Evolutionary conservation across 2,329 filamentous ascomycete genomes (phyloP), one percentile per base, ranked within the genome.

Genomic region (Apiospora rasikravindrae): DNA sequence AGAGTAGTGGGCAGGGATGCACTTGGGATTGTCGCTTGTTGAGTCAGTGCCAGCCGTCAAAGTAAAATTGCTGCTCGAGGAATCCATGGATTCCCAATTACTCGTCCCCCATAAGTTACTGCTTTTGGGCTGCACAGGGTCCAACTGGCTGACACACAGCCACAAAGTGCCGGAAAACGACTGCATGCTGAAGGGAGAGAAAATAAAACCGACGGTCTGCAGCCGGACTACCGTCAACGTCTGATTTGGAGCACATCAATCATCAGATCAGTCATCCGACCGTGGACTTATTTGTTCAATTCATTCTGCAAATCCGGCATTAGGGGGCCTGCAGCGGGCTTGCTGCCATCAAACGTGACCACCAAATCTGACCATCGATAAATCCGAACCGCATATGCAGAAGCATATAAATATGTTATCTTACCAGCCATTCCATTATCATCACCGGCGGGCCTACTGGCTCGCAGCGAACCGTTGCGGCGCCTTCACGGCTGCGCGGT

Each of bases 51-150:
- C 22, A 64, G 57, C 33, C 33, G 10, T 40, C 33, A 4, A 40
- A 64, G 33, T 64, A 40, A 64, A 40, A 64, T 64, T 64, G 57
- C 57, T 40, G 11, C 57, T 64, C 57, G 29, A 40, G 22, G 33
- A 19, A 40, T 33, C 57, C 57, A 64, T 64, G 57, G 57, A 64
- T 64, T 64, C 57, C 22, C 57, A 64, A 64, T 64, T 40, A 64
- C 57, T 64, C 33, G 33, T n/a, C 57, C 57, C 57, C 57, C 57
- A 64, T 40, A 64, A 64, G 33, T 64, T 40, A 19, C 57, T 64
- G n/a, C 16, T 64, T 64, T 64, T n/a, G 33, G 57, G 49, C n/a
- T 51, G 49, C n/a, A 51, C n/a, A 51, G 49, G 29, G 33, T 22
- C 33, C 33, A 40, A 64, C 14, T 40, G 57, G 40, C 57, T n/a